A percentile compares a stretch with the other conserved stretches of the same genome.
phyloP scores from a whole-genome alignment of 2,329 filamentous ascomycete species.

The Drechslerella stenobrocha region DNA sequence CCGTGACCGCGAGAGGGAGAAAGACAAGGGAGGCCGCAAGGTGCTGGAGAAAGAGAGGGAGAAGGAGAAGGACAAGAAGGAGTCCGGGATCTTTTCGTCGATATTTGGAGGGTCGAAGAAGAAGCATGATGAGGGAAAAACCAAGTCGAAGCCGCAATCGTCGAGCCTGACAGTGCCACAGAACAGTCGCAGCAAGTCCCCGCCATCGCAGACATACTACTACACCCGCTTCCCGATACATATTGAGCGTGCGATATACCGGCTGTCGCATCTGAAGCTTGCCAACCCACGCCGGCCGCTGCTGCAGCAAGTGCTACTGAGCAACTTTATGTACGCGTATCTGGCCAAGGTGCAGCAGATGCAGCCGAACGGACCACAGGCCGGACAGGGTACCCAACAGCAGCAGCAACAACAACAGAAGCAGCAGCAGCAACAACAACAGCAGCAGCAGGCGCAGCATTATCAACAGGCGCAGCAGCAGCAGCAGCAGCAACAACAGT shows the following conservation, averaged over 20 bases:
- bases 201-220: conserved; percentile 76
- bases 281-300: conserved; percentile 92
- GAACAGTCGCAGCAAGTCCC: conserved; percentile 27
- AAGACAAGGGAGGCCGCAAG: conserved; percentile 61
- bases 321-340: conserved; percentile 99
- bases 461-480: conserved; percentile 56
- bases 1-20: conserved; percentile 81
- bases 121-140: conserved; percentile 58
- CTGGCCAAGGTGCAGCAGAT: conserved; percentile 98
- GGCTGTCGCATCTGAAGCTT: conserved; percentile 98
- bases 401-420: conserved; percentile 54
- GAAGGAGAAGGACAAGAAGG: conserved; percentile 79
- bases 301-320: conserved; percentile 91
- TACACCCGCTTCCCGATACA: conserved; percentile 95
- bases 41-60: conserved; percentile 63
- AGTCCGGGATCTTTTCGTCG: conserved; percentile 88
- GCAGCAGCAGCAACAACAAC: conserved; percentile 52
- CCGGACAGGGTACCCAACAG: conserved; percentile 55
- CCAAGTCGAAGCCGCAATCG: conserved; percentile 67
- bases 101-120: conserved; percentile 90
- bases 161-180: conserved; percentile 71
- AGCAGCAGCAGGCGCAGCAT: conserved; percentile 55
- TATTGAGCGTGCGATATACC: conserved; percentile 94
- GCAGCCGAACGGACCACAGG: conserved; percentile 84
- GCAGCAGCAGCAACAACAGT: conserved; percentile 51